Base-by-base conservation (phyloP, 371 early-diverging fungal species). In the Mucor mucedo region DNA sequence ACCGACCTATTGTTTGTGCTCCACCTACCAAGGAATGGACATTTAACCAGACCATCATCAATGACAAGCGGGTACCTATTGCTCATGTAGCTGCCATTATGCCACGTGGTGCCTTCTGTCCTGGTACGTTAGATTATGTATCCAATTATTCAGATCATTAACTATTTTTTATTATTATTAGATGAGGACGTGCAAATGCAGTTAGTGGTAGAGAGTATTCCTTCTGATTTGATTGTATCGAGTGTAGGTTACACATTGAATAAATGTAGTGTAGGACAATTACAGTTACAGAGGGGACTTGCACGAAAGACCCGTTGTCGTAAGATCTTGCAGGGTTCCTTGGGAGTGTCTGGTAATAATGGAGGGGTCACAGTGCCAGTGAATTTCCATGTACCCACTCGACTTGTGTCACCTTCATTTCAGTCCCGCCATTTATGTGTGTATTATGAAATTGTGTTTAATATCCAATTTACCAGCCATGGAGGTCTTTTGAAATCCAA, bases 391-490 rank as follows among this genome's bases (percentile, higher is more conserved):
- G 50, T 77, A 4, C 77, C 77, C 13, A 77, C 74, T 8, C 63
- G 70, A 0, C 65, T 77, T 10, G 77, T 77, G 10, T 73, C 71
- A 58, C 77, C 77, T 8, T 67, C 69, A 10, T 73, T 77, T 56
- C 65, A 69, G 28, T 73, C 73, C 5, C 65, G 67, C 40, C 69
- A 76, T 38, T 32, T 72, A 14, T 55, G 71, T 33, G 73, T 76
- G 11, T 68, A 69, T 50, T 68, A 73, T 58, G 72, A 69, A 16
- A 47, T 71, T 11, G 27, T 66, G 9, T 69, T 75, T 44, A 45
- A 10, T 5, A 45, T 75, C n/a, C 58, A 63, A 13, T 75, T 71
- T 38, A 60, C 65, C 27, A 60, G 50, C 38, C 45, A 45, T 28
- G 53, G 65, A 2, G 41, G 60, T 27, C 28, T 73, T n/a, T 48